Evolutionary conservation across 2,329 filamentous ascomycete species (phyloP).

Genomic region (Tympanopsis confertula): DNA sequence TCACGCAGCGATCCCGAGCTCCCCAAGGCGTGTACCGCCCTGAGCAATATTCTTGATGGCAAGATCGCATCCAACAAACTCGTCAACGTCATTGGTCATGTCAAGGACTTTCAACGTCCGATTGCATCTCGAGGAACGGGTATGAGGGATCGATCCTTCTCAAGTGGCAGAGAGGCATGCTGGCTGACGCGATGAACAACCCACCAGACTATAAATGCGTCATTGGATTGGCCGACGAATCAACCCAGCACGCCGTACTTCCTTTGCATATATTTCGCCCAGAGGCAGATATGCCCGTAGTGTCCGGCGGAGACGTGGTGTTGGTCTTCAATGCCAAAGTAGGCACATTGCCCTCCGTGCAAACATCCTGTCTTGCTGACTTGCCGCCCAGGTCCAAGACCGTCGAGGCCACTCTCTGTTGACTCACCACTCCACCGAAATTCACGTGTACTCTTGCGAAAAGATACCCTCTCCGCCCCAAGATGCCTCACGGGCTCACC

Average conservation of each 20-base stretch:
- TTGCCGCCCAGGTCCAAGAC: slow-evolving; percentile 26
- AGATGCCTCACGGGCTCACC: slow-evolving; percentile 20
- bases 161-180: slow-evolving; percentile 4
- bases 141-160: slow-evolving; percentile 11
- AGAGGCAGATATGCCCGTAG: slow-evolving; percentile 32
- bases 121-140: slow-evolving; percentile 38
- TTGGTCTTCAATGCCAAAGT: slow-evolving; percentile 48
- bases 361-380: slow-evolving; percentile 8
- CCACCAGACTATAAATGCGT: slow-evolving; percentile 45
- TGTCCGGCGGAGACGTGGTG: slow-evolving; percentile 48
- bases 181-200: slow-evolving; percentile 2
- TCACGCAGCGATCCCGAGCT: too few species aligned
- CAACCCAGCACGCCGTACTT: slow-evolving; percentile 30
- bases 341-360: slow-evolving; percentile 13
- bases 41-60: slow-evolving; percentile 30
- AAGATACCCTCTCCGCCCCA: slow-evolving; percentile 26
- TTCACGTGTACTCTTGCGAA: slow-evolving; percentile 29
- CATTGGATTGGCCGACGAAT: slow-evolving; percentile 48
- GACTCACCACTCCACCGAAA: slow-evolving; percentile 24
- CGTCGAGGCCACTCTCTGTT: slow-evolving; percentile 27
- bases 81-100: slow-evolving; percentile 57
- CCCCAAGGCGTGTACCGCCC: too few species aligned
- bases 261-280: slow-evolving; percentile 51
- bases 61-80: slow-evolving; percentile 12
- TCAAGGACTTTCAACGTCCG: slow-evolving; percentile 51